Evolutionary conservation across 495 filamentous ascomycete species (phyloP).

Genomic region (Clavariopsis aquatica): DNA sequence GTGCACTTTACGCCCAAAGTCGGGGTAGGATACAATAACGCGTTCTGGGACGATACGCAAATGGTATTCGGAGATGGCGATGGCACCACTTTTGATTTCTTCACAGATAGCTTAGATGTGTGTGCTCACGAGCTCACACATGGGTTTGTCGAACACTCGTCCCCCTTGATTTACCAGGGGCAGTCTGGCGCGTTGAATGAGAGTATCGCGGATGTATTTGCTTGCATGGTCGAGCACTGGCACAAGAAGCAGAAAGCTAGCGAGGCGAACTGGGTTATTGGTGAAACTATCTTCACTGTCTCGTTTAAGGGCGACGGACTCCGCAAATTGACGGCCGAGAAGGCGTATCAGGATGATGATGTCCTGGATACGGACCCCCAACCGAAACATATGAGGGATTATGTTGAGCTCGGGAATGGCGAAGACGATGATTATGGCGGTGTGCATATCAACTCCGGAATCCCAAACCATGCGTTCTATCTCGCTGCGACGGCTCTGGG

Average conservation of each 20-base stretch:
- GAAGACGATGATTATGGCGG: constrained; percentile 49
- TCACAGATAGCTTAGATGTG: constrained; percentile 51
- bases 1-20: constrained; percentile 46
- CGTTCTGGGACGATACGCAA: constrained; percentile 46
- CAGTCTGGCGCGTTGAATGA: constrained; percentile 57
- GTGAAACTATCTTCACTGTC: constrained; percentile 50
- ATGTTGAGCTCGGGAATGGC: constrained; percentile 50
- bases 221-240: constrained; percentile 56
- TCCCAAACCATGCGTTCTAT: constrained; percentile 57
- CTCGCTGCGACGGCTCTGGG: constrained; percentile 49
- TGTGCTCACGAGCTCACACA: constrained; percentile 58
- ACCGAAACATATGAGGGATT: constrained; percentile 46
- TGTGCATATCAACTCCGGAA: constrained; percentile 57
- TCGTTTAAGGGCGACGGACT: constrained; percentile 54
- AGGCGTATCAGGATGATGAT: too few relatives aligned
- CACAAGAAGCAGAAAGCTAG: constrained; percentile 48
- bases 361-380: constrained; percentile 55
- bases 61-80: constrained; percentile 56
- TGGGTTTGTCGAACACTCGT: constrained; percentile 52
- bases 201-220: constrained; percentile 56
- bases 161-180: constrained; percentile 48
- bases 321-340: too few relatives aligned
- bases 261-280: constrained; percentile 56
- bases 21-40: constrained; percentile 46
- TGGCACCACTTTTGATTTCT: constrained; percentile 46